Percentiles rank a stretch among this genome's conserved stretches.
phyloP scores from a whole-genome alignment of 2,329 filamentous ascomycete species.

The Arthrobotrys pseudoclavata region DNA sequence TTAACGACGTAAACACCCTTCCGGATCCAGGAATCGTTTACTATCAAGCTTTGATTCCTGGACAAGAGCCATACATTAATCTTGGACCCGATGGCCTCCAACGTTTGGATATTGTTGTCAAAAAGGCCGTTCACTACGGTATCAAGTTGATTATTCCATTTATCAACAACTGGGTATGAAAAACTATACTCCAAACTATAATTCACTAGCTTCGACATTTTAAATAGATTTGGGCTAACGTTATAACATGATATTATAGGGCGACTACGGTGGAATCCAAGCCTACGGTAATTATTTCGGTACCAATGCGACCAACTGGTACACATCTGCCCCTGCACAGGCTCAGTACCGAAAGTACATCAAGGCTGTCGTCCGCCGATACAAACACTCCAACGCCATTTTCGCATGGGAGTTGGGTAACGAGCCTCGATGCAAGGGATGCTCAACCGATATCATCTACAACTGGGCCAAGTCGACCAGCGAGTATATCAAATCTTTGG shows the following conservation, averaged over 20 bases:
- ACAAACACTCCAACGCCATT: constrained; percentile 73
- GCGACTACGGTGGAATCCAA: constrained; percentile 56
- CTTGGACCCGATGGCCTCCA: constrained; percentile 68
- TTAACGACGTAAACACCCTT: constrained; percentile 70
- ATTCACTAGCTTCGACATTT: not conserved
- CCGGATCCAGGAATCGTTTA: constrained; percentile 52
- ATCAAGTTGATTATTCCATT: constrained; percentile 77
- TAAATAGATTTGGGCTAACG: too few species aligned
- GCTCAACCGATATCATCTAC: constrained; percentile 72
- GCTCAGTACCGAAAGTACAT: constrained; percentile 75
- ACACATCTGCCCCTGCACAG: constrained; percentile 71
- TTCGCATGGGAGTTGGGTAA: constrained; percentile 79
- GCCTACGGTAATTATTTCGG: constrained; percentile 70
- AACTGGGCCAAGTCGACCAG: constrained; percentile 74
- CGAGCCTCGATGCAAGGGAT: constrained; percentile 75
- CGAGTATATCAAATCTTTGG: constrained; percentile 75
- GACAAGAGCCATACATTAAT: constrained; percentile 60
- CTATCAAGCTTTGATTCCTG: constrained; percentile 53
- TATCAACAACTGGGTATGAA: constrained; percentile 75
- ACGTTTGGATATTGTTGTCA: constrained; percentile 76
- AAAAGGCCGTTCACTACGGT: constrained; percentile 72
- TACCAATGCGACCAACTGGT: constrained; percentile 71
- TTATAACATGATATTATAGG: constrained; percentile 9
- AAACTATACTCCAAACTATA: not conserved
- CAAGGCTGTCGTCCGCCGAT: constrained; percentile 72